phyloP scores from a whole-genome alignment of 352 stramenopile genomes.

The Globisporangium mamillatum region DNA sequence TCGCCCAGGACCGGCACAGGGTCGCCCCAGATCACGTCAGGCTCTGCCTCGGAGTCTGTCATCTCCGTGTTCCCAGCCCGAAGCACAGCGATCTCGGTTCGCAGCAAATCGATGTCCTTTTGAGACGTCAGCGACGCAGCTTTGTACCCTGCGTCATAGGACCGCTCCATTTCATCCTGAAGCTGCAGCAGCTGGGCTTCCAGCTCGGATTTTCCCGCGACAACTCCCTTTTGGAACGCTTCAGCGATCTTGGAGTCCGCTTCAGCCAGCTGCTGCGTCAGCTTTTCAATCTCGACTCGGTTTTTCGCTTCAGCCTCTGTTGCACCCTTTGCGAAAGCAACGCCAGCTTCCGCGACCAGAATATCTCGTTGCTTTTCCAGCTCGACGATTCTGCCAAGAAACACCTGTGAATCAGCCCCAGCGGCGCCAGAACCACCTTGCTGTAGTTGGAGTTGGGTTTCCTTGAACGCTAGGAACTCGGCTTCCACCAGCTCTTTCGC shows the following conservation, averaged over 20 bases:
- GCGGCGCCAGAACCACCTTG: too few relatives aligned
- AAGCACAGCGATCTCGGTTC: conserved; percentile 23
- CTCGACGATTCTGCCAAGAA: conserved; percentile 1
- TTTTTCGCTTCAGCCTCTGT: background rate
- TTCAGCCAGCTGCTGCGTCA: background rate
- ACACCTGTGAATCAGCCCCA: background rate
- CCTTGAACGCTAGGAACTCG: conserved; percentile 18
- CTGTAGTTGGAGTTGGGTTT: background rate
- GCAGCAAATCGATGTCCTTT: conserved; percentile 28
- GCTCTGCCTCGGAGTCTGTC: conserved; percentile 10
- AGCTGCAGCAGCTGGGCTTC: conserved; percentile 6
- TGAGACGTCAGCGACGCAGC: conserved; percentile 5
- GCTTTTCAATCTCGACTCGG: conserved; percentile 2
- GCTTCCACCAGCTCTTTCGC: conserved; percentile 26
- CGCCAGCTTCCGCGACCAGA: background rate
- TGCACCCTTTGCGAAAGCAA: conserved; percentile 3
- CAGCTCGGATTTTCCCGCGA: conserved; percentile 7
- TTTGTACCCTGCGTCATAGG: conserved; percentile 6
- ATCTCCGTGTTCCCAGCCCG: conserved; percentile 7
- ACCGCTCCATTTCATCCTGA: background rate
- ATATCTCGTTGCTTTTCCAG: conserved; percentile 13
- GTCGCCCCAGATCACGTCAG: conserved; percentile 18
- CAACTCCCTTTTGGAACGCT: conserved; percentile 8
- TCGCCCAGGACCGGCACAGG: conserved; percentile 19
- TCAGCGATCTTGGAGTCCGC: background rate